Conservation (phyloP, 495 filamentous ascomycete genomes). For the Aspergillus mulundensis region DNA sequence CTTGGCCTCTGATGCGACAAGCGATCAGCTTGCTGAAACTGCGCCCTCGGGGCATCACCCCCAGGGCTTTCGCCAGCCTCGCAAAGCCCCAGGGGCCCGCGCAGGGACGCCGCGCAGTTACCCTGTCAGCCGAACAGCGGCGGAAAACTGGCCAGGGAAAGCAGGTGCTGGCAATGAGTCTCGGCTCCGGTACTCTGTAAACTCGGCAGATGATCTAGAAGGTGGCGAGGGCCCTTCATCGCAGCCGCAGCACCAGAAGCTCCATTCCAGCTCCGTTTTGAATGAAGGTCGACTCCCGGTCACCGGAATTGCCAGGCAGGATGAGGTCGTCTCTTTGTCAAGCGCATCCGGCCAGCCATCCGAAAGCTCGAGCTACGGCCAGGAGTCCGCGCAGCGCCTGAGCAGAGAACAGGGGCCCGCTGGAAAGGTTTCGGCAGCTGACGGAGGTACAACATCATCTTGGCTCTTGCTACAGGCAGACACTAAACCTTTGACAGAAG, state of each 20-base stretch:
- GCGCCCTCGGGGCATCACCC: constrained; percentile 13
- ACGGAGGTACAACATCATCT: constrained; percentile 39
- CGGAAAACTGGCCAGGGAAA: constrained; percentile 12
- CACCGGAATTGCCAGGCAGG: constrained; percentile 4
- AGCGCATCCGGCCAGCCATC: constrained; percentile 9
- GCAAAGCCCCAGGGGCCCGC: constrained; percentile 11
- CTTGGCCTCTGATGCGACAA: constrained; percentile 20
- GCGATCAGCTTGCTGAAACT: constrained; percentile 16
- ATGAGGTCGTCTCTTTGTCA: constrained; percentile 6
- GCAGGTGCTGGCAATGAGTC: constrained; percentile 11
- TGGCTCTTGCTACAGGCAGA: constrained; percentile 52
- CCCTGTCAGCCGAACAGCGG: constrained; percentile 9
- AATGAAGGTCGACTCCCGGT: constrained; percentile 9
- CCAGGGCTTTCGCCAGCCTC: constrained; percentile 14
- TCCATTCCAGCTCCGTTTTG: constrained; percentile 12
- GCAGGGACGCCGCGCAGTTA: constrained; percentile 9
- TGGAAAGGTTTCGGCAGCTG: constrained; percentile 9
- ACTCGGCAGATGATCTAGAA: constrained; percentile 7
- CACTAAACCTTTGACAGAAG: constrained; percentile 67
- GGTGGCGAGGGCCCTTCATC: constrained; percentile 1
- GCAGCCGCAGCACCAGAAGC: constrained; percentile 2
- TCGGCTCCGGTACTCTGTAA: constrained; percentile 9
- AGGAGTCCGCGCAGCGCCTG: constrained; percentile 14
- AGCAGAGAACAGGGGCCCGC: constrained; percentile 16
- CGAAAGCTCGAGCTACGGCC: constrained; percentile 16